Conservation (phyloP, 1,284 basidiomycete species). For the Austropuccinia psidii region DNA sequence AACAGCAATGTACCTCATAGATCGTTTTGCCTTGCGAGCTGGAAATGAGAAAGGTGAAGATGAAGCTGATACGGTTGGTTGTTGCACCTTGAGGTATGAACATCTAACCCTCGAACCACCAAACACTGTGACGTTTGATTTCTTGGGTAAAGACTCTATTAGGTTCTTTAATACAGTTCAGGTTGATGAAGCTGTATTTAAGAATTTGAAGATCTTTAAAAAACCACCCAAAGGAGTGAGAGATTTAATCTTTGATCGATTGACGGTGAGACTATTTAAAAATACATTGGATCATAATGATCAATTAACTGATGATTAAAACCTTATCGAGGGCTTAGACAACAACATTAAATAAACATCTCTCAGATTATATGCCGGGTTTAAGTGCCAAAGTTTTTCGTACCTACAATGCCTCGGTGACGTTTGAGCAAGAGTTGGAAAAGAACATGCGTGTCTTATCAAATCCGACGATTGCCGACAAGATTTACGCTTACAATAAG, state of each 20-base stretch:
- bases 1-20: conserved; percentile 95
- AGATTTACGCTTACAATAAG: conserved; percentile 87
- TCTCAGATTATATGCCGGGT: conserved; percentile 86
- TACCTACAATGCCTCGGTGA: conserved; percentile 94
- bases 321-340: conserved; percentile 55
- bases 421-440: conserved; percentile 81
- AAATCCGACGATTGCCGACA: conserved; percentile 72
- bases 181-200: conserved; percentile 80
- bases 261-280: conserved; percentile 41
- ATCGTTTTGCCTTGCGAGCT: conserved; percentile 84
- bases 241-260: conserved; percentile 85
- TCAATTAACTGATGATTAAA: background rate
- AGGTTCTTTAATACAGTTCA: conserved; percentile 83
- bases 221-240: conserved; percentile 79
- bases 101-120: conserved; percentile 84
- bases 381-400: conserved; percentile 96
- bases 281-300: background rate
- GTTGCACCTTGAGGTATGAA: conserved; percentile 88
- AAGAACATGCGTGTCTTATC: conserved; percentile 54
- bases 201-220: conserved; percentile 79
- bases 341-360: conserved; percentile 73
- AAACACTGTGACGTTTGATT: conserved; percentile 78
- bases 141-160: conserved; percentile 95
- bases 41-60: conserved; percentile 98
- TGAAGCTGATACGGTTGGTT: conserved; percentile 93